Evolutionary conservation across 768 basidiomycete genomes (phyloP), one percentile per base, ranked within the genome.

Genomic region (Leccinum disarticulatum): DNA sequence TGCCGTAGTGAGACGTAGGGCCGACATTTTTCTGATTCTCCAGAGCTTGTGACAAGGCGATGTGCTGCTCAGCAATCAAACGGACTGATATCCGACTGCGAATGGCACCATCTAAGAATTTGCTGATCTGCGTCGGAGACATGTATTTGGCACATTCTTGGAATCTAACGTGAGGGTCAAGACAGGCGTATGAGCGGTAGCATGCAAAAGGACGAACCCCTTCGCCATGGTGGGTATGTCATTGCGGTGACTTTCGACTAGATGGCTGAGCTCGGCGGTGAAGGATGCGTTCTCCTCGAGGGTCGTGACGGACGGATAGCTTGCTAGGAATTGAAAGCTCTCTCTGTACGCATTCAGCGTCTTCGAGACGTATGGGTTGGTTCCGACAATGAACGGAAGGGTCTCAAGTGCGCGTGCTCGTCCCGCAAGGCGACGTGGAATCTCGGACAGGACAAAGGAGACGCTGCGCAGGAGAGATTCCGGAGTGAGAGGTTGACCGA

Each of bases 211-310:
- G 61, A 71, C 71, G 54, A 62, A 87, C 91, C 93, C 93, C 75
- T 93, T 93, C 3, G 93, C 93, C 83, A 95, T 84, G 14, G 88
- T 89, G 1, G 93, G 93, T 53, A 95, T 91, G 70, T 95, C 94
- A 73, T 95, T 88, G 1, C 88, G 82, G 69, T 95, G 93, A 55
- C 81, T 79, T 60, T 84, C 83, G 4, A 95, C 92, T 19, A 95
- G 74, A 36, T 80, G 78, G 47, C 85, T 83, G n/a, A 95, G 78
- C 61, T 85, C 79, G 53, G 82, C 79, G 1, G 87, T 83, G 64
- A 95, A 93, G 15, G 73, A 70, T 5, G 78, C 77, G 63, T 95
- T 95, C 61, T 91, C 87, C 56, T 84, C 80, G 27, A 91, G 77
- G 19, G 80, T 87, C 31, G 75, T 82, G 56, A 93, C 83, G 1